Percentiles rank a stretch among this genome's conserved stretches.
phyloP scores from a whole-genome alignment of 2,329 filamentous ascomycete genomes.

The Botryotinia calthae region DNA sequence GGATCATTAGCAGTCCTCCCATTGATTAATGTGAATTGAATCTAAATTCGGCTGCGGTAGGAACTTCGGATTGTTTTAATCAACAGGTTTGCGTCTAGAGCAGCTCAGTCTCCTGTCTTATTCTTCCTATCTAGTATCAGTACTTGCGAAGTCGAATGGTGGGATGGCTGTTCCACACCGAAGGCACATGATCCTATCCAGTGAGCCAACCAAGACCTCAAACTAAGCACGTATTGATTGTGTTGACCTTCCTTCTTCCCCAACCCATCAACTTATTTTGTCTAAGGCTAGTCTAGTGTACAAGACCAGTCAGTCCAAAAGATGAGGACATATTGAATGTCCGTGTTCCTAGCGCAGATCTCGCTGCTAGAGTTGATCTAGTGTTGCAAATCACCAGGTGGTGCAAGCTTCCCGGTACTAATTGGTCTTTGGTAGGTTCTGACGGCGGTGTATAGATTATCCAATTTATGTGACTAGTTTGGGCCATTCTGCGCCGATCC shows the following conservation, averaged over 20 bases:
- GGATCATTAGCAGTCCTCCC: neutral
- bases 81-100: neutral
- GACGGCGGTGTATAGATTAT: neutral
- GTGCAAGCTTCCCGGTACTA: neutral
- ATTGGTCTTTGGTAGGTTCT: neutral
- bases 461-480: neutral
- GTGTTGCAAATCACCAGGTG: neutral
- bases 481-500: neutral
- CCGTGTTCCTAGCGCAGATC: neutral
- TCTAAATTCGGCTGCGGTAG: neutral
- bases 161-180: neutral
- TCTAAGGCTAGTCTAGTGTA: neutral
- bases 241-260: neutral
- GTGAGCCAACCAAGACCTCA: neutral
- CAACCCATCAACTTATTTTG: neutral
- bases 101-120: neutral
- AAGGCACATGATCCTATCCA: neutral
- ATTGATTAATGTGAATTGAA: neutral
- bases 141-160: neutral
- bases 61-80: neutral
- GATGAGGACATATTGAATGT: neutral
- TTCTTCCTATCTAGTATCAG: neutral
- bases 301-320: neutral
- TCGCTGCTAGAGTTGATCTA: neutral
- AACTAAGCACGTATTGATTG: neutral